Base-by-base conservation (phyloP, 2,329 filamentous ascomycete genomes). In the Diaporthe aspalathi region DNA sequence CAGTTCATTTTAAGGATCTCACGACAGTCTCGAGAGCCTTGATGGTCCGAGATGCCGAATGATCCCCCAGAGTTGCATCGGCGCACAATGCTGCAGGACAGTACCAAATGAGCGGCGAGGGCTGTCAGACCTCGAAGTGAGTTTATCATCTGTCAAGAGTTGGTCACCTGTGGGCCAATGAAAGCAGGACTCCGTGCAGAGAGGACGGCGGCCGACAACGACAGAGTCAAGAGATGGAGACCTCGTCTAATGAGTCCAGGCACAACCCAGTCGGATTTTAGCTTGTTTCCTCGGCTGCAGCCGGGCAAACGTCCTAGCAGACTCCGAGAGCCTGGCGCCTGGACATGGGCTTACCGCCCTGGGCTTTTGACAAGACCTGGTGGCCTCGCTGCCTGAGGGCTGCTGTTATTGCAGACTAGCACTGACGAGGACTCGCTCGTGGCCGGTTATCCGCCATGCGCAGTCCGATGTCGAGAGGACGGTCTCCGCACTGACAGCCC, bases 241-340 rank as follows among this genome's bases (percentile, higher is more conserved):
- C 43, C 43, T 32, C 43, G 60, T 38, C 60, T 63, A 43, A 40
- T 52, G 56, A 49, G 45, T 56, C 66, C 24, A 57, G 66, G 66
- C 52, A 60, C 32, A 68, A 52, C 67, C 67, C 45, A 47, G 53
- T 68, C 40, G n/a, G 35, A 14, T 52, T 43, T 68, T 68, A 68
- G 53, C 67, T 57, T 60, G 43, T 43, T 40, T 50, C 32, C 12
- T 60, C 67, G 67, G 67, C 67, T 68, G 43, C 35, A 68, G 53
- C 67, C 53, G 67, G n/a, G 40, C 47, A 50, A 54, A 45, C 53
- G 53, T 56, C 67, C 67, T 60, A 38, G 67, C 53, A 56, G 67
- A 43, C 53, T 20, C 67, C 54, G 67, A 52, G 45, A 20, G 53
- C 56, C 53, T 50, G 53, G 67, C 50, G 53, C 56, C 53, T 50